Base-by-base conservation (phyloP, 2,329 filamentous ascomycete species). In the Paraphaeosphaeria sporulosa region DNA sequence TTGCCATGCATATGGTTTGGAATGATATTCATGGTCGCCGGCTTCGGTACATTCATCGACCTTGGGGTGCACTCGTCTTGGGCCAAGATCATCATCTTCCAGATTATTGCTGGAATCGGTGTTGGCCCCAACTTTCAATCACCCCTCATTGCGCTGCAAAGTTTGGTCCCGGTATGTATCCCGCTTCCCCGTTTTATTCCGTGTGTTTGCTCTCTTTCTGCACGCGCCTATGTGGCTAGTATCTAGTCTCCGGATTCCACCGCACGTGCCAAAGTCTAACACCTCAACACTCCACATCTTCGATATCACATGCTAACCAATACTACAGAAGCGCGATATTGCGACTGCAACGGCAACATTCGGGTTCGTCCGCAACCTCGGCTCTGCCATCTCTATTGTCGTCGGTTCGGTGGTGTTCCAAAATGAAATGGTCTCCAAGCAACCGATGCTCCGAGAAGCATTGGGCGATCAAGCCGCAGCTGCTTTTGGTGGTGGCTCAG, bases 321-420 rank as follows among this genome's bases (percentile, higher is more conserved):
- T 43, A 52, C 23, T 34, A 23, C 36, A 76, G 74, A 76, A 76
- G 44, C 81, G 83, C 30, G 89, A 92, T 66, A 89, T 90, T 49
- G 90, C 87, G n/a, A 85, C 87, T 1, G 89, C 86, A 0, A 91
- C 89, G 0, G 85, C 88, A 0, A 89, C 87, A 1, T 89, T 90
- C 64, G 82, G 85, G 9, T 91, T 91, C 71, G 82, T 89, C 8
- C 86, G 90, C 21, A 90, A 90, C 66, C 79, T 93, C 3, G 88
- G 87, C 10, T 91, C 88, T 0, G 85, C 88, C 2, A 85, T 89
- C 21, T 88, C 87, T 0, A 85, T 93, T 55, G 90, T 92, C 1
- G 82, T 93, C 42, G 91, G 91, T 25, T 88, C 90, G n/a, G 90
- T 92, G 48, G 85, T 94, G 40, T 93, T 94, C 79, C 89, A 92